Conservation (phyloP, 2,329 filamentous ascomycete genomes). For the Penicillium glabrum region DNA sequence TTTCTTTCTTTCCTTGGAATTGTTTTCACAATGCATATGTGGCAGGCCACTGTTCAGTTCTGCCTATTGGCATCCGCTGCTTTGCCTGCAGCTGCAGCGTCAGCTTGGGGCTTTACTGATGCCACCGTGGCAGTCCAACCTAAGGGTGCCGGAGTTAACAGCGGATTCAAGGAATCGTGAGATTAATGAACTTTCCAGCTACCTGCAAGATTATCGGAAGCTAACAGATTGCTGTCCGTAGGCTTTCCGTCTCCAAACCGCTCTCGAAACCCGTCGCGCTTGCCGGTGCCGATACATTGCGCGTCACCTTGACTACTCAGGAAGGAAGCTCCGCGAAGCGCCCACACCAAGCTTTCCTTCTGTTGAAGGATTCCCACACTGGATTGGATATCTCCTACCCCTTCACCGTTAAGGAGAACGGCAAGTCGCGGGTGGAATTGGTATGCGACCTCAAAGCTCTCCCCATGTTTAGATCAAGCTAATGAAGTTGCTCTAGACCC, state of each 20-base stretch:
- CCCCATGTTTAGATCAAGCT: conserved; percentile 14
- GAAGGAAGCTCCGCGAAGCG: conserved; percentile 76
- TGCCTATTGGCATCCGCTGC: conserved; percentile 38
- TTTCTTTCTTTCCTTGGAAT: conserved; percentile 4
- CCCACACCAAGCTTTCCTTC: conserved; percentile 91
- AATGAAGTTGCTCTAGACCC: conserved; percentile 57
- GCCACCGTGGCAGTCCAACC: conserved; percentile 60
- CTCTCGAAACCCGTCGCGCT: conserved; percentile 66
- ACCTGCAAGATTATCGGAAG: background rate
- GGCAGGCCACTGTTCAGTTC: conserved; percentile 35
- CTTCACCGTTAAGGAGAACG: conserved; percentile 78
- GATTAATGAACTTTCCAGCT: conserved; percentile 11
- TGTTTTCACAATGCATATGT: conserved; percentile 37
- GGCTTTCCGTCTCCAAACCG: conserved; percentile 60
- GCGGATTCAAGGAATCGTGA: conserved; percentile 58
- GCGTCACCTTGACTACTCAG: conserved; percentile 76
- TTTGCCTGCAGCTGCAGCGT: conserved; percentile 46
- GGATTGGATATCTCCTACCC: conserved; percentile 87
- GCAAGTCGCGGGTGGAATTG: conserved; percentile 81
- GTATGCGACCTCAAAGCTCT: conserved; percentile 53
- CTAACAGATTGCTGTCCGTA: conserved; percentile 33
- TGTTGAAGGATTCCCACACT: conserved; percentile 70
- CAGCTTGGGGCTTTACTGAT: conserved; percentile 64
- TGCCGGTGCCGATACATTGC: conserved; percentile 70
- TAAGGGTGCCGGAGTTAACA: conserved; percentile 59